Conservation (phyloP, 352 stramenopile genomes). For the Globisporangium rhizosaccharum region DNA sequence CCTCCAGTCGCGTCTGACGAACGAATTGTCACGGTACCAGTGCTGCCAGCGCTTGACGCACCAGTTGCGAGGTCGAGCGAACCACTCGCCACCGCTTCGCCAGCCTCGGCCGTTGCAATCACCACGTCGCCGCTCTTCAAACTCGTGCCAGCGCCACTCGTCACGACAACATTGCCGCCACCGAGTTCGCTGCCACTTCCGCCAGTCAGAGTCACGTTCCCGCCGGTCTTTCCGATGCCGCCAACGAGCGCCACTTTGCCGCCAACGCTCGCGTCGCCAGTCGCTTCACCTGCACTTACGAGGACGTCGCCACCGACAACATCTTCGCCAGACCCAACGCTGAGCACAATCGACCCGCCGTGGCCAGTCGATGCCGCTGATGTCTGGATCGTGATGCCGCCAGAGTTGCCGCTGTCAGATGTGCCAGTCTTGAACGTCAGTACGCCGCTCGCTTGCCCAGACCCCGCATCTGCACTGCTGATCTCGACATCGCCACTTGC, state of each 20-base stretch:
- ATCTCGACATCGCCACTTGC: constrained; percentile 24
- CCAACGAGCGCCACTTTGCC: constrained; percentile 8
- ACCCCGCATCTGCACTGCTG: constrained; percentile 13
- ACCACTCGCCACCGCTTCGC: constrained; percentile 13
- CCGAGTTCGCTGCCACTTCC: constrained; percentile 7
- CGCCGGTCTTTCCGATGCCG: constrained; percentile 11
- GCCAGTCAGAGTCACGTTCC: constrained; percentile 9
- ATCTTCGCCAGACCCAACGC: constrained; percentile 8
- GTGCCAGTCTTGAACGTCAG: constrained; percentile 14
- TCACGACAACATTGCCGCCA: constrained; percentile 22
- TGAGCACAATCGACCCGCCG: constrained; percentile 13
- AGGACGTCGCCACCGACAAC: constrained; percentile 6
- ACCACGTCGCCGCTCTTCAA: constrained; percentile 20
- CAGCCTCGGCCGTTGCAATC: constrained; percentile 16
- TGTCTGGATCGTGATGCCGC: constrained; percentile 6
- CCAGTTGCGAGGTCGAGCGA: constrained; percentile 20
- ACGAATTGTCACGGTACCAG: constrained; percentile 15
- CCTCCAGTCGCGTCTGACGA: constrained; percentile 16
- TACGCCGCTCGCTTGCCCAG: constrained; percentile 15
- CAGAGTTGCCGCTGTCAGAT: constrained; percentile 5
- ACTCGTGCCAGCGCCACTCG: constrained; percentile 17
- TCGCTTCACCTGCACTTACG: constrained; percentile 11
- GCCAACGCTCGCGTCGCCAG: constrained; percentile 9
- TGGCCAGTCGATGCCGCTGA: constrained; percentile 7
- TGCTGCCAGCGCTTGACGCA: constrained; percentile 12